Evolutionary conservation across 2,329 filamentous ascomycete species (phyloP).

Genomic region (Elsinoe perseae): DNA sequence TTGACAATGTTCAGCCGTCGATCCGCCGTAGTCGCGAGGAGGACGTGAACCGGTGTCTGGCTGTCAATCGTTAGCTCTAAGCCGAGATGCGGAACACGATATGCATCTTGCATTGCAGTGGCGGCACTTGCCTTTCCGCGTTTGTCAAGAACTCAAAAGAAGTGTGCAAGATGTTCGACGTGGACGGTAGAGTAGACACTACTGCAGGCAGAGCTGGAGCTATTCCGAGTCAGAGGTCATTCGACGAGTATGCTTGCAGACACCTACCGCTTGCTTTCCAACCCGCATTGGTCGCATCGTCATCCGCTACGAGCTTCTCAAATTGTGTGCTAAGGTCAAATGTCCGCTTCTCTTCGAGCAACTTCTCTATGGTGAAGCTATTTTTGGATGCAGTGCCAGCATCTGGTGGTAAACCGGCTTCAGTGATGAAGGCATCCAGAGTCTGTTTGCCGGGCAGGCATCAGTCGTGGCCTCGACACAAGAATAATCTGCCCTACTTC

Average conservation of each 20-base stretch:
- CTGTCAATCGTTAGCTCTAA: background rate
- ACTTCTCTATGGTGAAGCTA: slow-evolving; percentile 49
- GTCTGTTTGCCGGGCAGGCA: slow-evolving; percentile 34
- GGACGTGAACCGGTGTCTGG: slow-evolving; percentile 20
- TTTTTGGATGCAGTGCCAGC: slow-evolving; percentile 34
- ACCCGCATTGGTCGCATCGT: slow-evolving; percentile 26
- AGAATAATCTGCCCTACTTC: slow-evolving; percentile 23
- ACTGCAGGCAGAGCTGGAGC: slow-evolving; percentile 41
- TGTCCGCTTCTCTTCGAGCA: slow-evolving; percentile 53
- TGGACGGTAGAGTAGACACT: slow-evolving; percentile 38
- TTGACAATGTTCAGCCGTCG: slow-evolving; percentile 43
- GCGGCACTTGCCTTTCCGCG: slow-evolving; percentile 9
- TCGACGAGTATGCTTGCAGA: background rate
- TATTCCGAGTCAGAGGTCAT: slow-evolving; percentile 19
- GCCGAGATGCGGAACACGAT: background rate
- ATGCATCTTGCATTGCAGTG: background rate
- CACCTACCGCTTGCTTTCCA: slow-evolving; percentile 17
- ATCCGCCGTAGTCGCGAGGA: slow-evolving; percentile 43
- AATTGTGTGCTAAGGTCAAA: slow-evolving; percentile 51
- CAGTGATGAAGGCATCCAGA: slow-evolving; percentile 49
- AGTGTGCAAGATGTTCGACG: slow-evolving; percentile 47
- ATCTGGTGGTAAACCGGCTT: slow-evolving; percentile 47
- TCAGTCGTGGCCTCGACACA: slow-evolving; percentile 7
- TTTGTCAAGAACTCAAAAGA: slow-evolving; percentile 31
- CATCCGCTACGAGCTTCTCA: slow-evolving; percentile 46